phyloP scores from a whole-genome alignment of 331 rosid species.

The Quercus lobata region DNA sequence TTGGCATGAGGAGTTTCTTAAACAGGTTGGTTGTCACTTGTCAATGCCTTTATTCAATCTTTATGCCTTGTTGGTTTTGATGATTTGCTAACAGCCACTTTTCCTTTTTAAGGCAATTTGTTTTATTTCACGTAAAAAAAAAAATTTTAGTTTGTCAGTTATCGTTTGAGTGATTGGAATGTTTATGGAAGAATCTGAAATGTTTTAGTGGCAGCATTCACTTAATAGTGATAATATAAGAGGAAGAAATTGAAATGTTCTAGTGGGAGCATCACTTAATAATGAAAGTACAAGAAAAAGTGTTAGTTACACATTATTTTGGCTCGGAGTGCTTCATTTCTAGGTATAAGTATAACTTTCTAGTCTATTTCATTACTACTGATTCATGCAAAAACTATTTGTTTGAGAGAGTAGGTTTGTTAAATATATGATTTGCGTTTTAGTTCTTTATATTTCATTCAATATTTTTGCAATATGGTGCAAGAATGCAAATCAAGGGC shows the following conservation, averaged over 20 bases:
- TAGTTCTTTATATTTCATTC: no score
- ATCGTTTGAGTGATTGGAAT: background rate
- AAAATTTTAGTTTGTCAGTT: background rate
- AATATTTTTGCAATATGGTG: no score
- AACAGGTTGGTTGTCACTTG: conserved; percentile 46
- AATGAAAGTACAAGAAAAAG: background rate
- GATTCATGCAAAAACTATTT: background rate
- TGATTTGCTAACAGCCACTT: background rate
- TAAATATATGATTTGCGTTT: no score
- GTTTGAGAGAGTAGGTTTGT: background rate
- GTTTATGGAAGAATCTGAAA: background rate
- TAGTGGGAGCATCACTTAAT: no score
- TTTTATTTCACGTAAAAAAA: no score
- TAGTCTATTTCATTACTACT: background rate
- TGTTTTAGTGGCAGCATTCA: background rate
- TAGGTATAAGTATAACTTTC: background rate
- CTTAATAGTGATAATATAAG: background rate
- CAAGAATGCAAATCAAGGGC: no score
- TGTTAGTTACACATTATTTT: background rate
- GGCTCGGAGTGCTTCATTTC: background rate
- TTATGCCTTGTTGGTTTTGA: background rate
- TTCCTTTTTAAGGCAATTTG: background rate
- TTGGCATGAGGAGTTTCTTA: conserved; percentile 99
- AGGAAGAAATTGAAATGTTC: no score
- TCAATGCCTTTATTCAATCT: conserved; percentile 1